Percentiles rank a stretch among this genome's conserved stretches.
Evolutionary conservation across 371 early-diverging fungal genomes (phyloP).

Genomic region (Mortierella polycephala): DNA sequence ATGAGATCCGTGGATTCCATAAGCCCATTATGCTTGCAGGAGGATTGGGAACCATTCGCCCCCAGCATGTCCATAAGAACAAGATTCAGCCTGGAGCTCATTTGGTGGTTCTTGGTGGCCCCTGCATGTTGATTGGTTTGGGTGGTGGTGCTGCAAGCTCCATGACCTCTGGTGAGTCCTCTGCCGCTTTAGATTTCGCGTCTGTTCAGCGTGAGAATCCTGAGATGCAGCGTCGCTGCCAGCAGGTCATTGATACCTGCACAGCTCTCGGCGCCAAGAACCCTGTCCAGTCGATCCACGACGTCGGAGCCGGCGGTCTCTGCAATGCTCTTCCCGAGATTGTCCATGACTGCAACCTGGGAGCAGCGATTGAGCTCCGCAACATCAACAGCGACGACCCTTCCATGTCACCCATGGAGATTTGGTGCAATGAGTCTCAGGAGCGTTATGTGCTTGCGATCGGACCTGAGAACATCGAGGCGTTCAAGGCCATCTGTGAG

Average conservation of each 20-base stretch:
- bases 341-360: constrained; percentile 93
- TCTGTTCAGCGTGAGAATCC: constrained; percentile 98
- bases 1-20: constrained; percentile 92
- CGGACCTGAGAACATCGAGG: constrained; percentile 67
- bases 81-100: constrained; percentile 84
- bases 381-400: constrained; percentile 90
- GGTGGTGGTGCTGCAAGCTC: constrained; percentile 99
- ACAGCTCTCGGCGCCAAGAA: constrained; percentile 80
- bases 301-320: constrained; percentile 98
- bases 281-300: constrained; percentile 94
- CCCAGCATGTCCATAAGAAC: constrained; percentile 86
- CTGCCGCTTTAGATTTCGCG: constrained; percentile 94
- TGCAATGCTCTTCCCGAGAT: constrained; percentile 97
- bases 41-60: constrained; percentile 92
- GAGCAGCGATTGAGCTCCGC: constrained; percentile 91
- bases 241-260: constrained; percentile 96
- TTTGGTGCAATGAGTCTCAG: constrained; percentile 99
- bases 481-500: constrained; percentile 80
- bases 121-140: constrained; percentile 96
- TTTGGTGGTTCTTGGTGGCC: constrained; percentile 94
- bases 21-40: constrained; percentile 99
- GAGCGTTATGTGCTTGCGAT: constrained; percentile 97
- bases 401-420: constrained; percentile 97
- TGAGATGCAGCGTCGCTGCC: constrained; percentile 97
- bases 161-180: constrained; percentile 88